Percentiles rank a stretch among this genome's conserved stretches.
phyloP scores from a whole-genome alignment of 179 eudicot species.

The Camellia oleifera region DNA sequence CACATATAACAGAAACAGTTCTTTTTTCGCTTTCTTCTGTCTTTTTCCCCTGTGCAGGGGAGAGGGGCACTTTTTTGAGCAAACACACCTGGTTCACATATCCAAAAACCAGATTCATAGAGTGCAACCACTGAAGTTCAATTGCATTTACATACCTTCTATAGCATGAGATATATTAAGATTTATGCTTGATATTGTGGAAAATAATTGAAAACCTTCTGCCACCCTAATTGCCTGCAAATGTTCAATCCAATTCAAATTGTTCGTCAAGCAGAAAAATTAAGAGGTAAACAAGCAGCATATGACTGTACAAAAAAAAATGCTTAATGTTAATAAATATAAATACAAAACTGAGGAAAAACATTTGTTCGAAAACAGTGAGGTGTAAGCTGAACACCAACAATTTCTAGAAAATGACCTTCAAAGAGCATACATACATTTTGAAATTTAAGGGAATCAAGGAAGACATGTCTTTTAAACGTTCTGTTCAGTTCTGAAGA shows the following conservation, averaged over 20 bases:
- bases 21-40: not conserved
- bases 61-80: not conserved
- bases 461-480: not conserved
- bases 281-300: slow-evolving; percentile 1
- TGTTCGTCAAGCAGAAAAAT: slow-evolving; percentile 1
- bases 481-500: not conserved
- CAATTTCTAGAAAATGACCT: not conserved
- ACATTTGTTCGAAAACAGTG: not conserved
- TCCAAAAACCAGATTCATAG: not conserved
- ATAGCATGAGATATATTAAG: slow-evolving; percentile 37
- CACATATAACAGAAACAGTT: not conserved
- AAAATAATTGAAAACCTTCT: slow-evolving; percentile 73
- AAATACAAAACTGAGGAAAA: not conserved
- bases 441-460: not conserved
- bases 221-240: slow-evolving; percentile 83
- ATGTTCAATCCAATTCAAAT: not conserved
- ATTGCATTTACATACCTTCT: slow-evolving; percentile 55
- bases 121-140: not conserved
- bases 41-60: not conserved
- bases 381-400: not conserved
- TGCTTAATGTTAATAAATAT: not conserved
- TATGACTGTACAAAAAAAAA: not conserved
- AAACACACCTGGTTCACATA: not conserved
- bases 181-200: slow-evolving; percentile 81
- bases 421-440: not conserved